Base-by-base conservation (phyloP, 371 early-diverging fungal genomes). In the Synchytrium microbalum region DNA sequence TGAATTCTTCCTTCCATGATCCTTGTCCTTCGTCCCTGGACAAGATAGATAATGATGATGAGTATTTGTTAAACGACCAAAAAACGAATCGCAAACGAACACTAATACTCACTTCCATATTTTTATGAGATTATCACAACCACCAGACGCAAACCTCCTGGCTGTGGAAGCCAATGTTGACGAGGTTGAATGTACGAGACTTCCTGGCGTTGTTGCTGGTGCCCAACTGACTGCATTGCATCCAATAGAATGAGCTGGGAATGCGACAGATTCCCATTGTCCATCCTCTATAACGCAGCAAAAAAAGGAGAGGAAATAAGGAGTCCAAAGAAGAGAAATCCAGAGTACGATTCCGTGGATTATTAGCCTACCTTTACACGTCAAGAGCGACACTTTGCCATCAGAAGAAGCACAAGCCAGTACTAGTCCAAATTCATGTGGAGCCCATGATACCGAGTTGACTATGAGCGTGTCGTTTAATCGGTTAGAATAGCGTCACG, bases 351-450 rank as follows among this genome's bases (percentile, higher is more conserved):
- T n/a, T 28, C n/a, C 24, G 58, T 16, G 19, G 31, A n/a, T 25
- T 26, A 31, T 64, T 31, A 14, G n/a, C 51, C 30, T 64, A 88
- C 92, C 90, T 72, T 89, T 91, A 76, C 88, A 96, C 24, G 91
- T 88, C 25, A 93, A 81, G 58, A 96, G 77, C 33, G 94, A 93
- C 13, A 93, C 84, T 64, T 90, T 92, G 52, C 96, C 96, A 70
- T 96, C 96, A 0, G 98, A 93, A n/a, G 96, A 95, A 59, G 90
- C 96, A 70, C 92, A 92, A 3, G 92, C 90, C 65, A 98, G 79
- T 23, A 91, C 79, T 23, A 95, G 89, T 26, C 97, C 98, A 55
- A 92, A 83, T 76, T 98, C 98, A 74, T 95, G 96, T 28, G 98
- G 93, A 24, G 94, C 95, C 95, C 95, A 98, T 3, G 92, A 81